These are phyloP conservation scores for Marasmius fiardii DNA, from an alignment of 1,284 basidiomycete species.

Conservation along the genomic window DNA sequence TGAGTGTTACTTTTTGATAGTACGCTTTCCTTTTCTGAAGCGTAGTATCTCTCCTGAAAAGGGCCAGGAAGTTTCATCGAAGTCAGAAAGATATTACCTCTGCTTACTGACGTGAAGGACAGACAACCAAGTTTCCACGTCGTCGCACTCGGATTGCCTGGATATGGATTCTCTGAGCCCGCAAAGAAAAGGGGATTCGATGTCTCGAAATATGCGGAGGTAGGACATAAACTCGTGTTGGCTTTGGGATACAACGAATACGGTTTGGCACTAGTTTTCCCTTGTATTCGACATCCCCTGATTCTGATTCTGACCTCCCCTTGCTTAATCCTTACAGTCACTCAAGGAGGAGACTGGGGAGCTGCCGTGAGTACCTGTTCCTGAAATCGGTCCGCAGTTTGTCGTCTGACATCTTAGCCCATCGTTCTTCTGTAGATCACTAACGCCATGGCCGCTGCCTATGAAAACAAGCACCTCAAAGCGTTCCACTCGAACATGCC, in stretches of 20 bases:
- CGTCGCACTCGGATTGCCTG: constrained; percentile 46
- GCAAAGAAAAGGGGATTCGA: constrained; percentile 28
- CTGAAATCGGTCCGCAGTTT: too few species aligned
- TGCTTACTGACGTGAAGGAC: constrained; percentile 31
- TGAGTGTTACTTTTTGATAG: constrained; percentile 22
- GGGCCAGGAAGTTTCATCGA: constrained; percentile 63
- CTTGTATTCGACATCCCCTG: background rate
- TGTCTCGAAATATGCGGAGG: constrained; percentile 34
- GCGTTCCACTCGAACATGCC: constrained; percentile 37
- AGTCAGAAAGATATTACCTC: constrained; percentile 48
- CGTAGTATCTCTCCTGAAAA: constrained; percentile 17
- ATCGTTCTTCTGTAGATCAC: constrained; percentile 26
- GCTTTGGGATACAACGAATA: constrained; percentile 45
- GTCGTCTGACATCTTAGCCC: background rate
- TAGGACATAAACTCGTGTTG: constrained; percentile 42
- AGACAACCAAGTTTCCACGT: constrained; percentile 42
- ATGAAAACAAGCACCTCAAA: constrained; percentile 34
- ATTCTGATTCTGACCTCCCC: too few species aligned
- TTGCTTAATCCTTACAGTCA: constrained; percentile 31
- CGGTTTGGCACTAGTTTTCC: constrained; percentile 14
- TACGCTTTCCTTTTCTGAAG: background rate
- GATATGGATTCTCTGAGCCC: constrained; percentile 49
- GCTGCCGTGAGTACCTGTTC: constrained; percentile 26
- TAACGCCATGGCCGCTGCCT: constrained; percentile 22
- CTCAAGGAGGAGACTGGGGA: constrained; percentile 48